These are phyloP conservation scores for Atalantia buxifolia DNA, from an alignment of 345 rosid species.

Conservation along the genomic window DNA sequence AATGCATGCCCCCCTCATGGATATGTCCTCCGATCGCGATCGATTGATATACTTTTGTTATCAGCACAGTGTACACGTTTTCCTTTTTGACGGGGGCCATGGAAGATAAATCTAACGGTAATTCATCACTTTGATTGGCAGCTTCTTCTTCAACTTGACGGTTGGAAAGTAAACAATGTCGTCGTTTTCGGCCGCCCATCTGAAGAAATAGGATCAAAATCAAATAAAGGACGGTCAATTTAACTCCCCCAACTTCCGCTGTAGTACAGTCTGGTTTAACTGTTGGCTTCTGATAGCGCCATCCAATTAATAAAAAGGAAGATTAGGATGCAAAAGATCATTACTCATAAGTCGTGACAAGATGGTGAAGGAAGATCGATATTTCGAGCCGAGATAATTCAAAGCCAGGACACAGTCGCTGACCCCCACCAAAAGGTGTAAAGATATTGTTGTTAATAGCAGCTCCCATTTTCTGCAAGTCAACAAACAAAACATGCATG, in stretches of 20 bases:
- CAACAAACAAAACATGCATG: not conserved
- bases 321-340: not conserved
- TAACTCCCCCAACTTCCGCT: not conserved
- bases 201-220: constrained; percentile 9
- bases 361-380: constrained; percentile 86
- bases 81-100: not conserved
- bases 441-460: constrained; percentile 52
- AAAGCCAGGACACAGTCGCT: constrained; percentile 90
- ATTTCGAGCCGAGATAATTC: constrained; percentile 92
- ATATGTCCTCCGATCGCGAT: constrained; percentile 6
- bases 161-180: constrained; percentile 65
- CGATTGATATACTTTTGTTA: not conserved
- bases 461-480: constrained; percentile 54
- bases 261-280: not conserved
- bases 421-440: constrained; percentile 99
- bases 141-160: constrained; percentile 62
- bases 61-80: not conserved
- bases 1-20: constrained; percentile 7
- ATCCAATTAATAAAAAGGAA: not conserved
- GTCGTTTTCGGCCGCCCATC: constrained; percentile 66
- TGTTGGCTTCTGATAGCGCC: not conserved
- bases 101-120: not conserved
- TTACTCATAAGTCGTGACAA: constrained; percentile 73
- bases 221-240: not conserved
- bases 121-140: constrained; percentile 41